These are phyloP conservation scores for Aspergillus egyptiacus DNA, from an alignment of 495 filamentous ascomycete genomes.

Conservation along the genomic window DNA sequence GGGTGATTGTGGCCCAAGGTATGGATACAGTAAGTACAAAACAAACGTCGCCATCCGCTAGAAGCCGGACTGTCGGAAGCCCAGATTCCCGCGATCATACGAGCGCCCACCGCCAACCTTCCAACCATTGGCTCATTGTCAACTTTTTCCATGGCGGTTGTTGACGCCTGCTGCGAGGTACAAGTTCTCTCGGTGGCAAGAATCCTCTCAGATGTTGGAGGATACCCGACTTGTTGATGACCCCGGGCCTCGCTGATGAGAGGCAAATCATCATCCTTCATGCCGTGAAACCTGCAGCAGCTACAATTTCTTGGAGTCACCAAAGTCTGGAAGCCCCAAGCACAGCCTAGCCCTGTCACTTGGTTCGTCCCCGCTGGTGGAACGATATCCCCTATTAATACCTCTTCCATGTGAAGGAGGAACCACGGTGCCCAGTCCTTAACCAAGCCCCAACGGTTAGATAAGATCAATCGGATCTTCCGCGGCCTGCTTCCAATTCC, in stretches of 20 bases:
- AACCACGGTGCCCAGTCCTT: slow-evolving; percentile 7
- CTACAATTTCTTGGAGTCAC: neutral
- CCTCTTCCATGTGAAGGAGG: slow-evolving; percentile 9
- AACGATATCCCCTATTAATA: slow-evolving; percentile 9
- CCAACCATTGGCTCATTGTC: slow-evolving; percentile 16
- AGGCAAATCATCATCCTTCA: neutral
- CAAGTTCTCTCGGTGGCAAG: neutral
- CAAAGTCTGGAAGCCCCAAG: neutral
- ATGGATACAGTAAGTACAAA: neutral
- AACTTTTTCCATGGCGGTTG: neutral
- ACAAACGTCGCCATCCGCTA: neutral
- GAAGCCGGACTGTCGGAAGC: slow-evolving; percentile 31
- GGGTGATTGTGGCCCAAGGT: neutral
- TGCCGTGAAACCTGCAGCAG: neutral
- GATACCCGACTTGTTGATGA: slow-evolving; percentile 1
- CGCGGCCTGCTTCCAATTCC: neutral
- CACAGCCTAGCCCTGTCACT: slow-evolving; percentile 1
- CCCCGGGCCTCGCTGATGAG: neutral
- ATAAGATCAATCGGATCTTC: slow-evolving; percentile 10
- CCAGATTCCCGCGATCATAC: slow-evolving; percentile 41
- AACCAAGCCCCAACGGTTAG: slow-evolving; percentile 4
- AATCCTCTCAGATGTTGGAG: neutral
- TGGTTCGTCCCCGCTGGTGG: slow-evolving; percentile 7
- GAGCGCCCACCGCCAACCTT: slow-evolving; percentile 20
- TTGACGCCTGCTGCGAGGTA: neutral